Evolutionary conservation across 2,329 filamentous ascomycete species (phyloP).

Genomic region (Albophoma yamanashiensis): DNA sequence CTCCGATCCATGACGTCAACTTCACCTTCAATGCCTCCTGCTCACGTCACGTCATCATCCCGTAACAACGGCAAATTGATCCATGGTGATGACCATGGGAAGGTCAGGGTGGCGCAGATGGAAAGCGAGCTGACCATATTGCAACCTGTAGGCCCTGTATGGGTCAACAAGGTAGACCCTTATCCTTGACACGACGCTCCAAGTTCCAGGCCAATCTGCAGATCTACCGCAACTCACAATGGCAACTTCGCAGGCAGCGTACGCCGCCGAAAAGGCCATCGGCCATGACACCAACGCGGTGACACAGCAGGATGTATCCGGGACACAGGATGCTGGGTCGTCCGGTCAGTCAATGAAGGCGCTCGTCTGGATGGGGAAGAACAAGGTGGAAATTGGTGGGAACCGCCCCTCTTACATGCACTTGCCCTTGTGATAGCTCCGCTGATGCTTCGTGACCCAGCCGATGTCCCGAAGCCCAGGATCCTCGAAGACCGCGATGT

Average conservation of each 20-base stretch:
- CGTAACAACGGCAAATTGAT: not conserved
- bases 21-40: not conserved
- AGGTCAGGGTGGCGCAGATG: not conserved
- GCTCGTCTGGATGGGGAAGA: slow-evolving; percentile 73
- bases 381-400: slow-evolving; percentile 57
- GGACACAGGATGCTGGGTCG: not conserved
- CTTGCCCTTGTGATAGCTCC: too few relatives aligned
- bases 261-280: not conserved
- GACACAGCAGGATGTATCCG: not conserved
- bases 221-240: not conserved
- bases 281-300: not conserved
- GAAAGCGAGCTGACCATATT: slow-evolving; percentile 13
- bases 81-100: not conserved
- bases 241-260: not conserved
- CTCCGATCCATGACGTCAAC: not conserved
- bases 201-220: not conserved
- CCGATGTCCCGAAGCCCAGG: slow-evolving; percentile 58
- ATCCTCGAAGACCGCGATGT: slow-evolving; percentile 66
- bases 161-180: not conserved
- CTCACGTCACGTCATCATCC: not conserved
- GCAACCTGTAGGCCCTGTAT: too few relatives aligned
- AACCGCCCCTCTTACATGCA: not conserved
- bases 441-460: slow-evolving; percentile 14
- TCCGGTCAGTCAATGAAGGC: slow-evolving; percentile 60
- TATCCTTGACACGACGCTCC: not conserved